Evolutionary conservation across 768 basidiomycete species (phyloP), one percentile per base, ranked within the genome.

Genomic region (Rossbeevera mucosa): DNA sequence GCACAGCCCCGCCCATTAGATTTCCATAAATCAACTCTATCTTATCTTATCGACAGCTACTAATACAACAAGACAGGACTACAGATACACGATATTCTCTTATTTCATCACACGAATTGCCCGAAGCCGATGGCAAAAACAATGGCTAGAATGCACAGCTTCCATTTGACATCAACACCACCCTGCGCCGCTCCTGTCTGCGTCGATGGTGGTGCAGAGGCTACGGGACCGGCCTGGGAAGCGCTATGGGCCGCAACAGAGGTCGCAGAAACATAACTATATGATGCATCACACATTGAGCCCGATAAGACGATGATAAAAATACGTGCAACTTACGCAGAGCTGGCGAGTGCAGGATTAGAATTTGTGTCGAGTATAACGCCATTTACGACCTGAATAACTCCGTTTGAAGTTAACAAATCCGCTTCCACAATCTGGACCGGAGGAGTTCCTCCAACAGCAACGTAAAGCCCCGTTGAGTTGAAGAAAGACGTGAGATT

Each of bases 391-490:
- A 84, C 64, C 63, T 90, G 86, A 8, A 86, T 64, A 38, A 89
- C 88, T 43, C 87, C 88, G 56, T 90, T 89, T 16, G 74, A 62
- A 22, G 80, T 64, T 57, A 89, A 69, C 5, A 86, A 73, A 62
- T 90, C 85, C 13, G 79, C 65, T 47, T 74, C 72, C 38, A 84
- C 60, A 59, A 90, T 79, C 56, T 67, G 72, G 6, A 81, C 85
- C 33, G 74, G 70, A 56, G 74, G 59, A 45, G 72, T 71, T 43
- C 74, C 77, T 7, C 68, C 65, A 16, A 64, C 70, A 29, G 71
- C 74, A 46, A 91, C 78, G 63, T 71, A 88, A 0, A 72, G 63
- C 2, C 87, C 86, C 4, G 80, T 77, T 0, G 70, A 67, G 66
- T 89, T 89, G 48, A 73, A 64, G 9, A 59, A 59, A 64, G 85